Percentiles rank a stretch among this genome's conserved stretches.
phyloP scores from a whole-genome alignment of 1,284 basidiomycete genomes.

The Kwoniella shivajii region DNA sequence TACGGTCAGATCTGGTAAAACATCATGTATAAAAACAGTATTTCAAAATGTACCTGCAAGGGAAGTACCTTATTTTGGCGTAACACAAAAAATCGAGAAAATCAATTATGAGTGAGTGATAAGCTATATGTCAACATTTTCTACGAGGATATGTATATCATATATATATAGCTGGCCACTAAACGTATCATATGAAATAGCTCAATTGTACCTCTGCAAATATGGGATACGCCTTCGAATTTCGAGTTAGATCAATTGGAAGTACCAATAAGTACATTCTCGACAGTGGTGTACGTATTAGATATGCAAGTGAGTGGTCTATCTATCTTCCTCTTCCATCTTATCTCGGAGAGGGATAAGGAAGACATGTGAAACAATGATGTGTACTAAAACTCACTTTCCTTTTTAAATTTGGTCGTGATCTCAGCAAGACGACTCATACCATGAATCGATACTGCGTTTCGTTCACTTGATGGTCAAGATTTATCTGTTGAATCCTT shows the following conservation, averaged over 20 bases:
- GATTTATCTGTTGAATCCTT: constrained; percentile 73
- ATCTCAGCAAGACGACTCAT: constrained; percentile 56
- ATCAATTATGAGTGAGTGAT: constrained; percentile 79
- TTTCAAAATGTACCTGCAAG: constrained; percentile 82
- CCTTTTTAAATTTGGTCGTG: not conserved
- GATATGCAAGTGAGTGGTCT: constrained; percentile 82
- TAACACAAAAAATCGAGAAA: constrained; percentile 74
- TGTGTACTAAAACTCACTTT: constrained; percentile 2
- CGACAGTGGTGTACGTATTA: constrained; percentile 89
- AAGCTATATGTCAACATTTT: too few species aligned
- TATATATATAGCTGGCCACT: not conserved
- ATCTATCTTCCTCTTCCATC: not conserved
- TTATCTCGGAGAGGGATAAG: not conserved
- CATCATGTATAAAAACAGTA: constrained; percentile 86
- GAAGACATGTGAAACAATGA: too few species aligned
- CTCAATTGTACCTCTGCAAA: constrained; percentile 85
- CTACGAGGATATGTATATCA: not conserved
- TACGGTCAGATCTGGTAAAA: constrained; percentile 79
- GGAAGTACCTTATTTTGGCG: constrained; percentile 89
- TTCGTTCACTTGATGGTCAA: constrained; percentile 75
- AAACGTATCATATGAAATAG: constrained; percentile 54
- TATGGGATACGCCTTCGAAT: constrained; percentile 93
- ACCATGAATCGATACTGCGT: constrained; percentile 69
- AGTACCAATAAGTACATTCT: constrained; percentile 70
- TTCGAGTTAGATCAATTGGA: constrained; percentile 74